A percentile compares a stretch with the other conserved stretches of the same genome.
Conservation (phyloP, 2,329 filamentous ascomycete species). For the Aspergillus clavatus region DNA sequence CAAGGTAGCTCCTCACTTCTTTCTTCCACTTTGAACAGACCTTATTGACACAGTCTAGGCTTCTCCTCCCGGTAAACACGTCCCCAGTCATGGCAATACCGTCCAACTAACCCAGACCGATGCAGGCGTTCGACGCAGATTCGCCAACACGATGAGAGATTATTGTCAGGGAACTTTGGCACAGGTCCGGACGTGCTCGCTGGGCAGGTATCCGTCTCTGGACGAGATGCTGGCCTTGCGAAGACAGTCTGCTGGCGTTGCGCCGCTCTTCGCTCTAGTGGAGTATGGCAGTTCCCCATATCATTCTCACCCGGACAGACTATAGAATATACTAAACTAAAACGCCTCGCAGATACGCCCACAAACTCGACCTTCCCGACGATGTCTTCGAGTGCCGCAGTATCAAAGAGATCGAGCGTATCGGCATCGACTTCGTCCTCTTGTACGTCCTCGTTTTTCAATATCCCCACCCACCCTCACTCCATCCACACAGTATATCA, state of each 20-base stretch:
- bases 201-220: conserved; percentile 9
- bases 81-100: not conserved
- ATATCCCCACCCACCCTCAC: not conserved
- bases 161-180: conserved; percentile 15
- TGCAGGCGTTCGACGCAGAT: conserved; percentile 12
- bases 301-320: not conserved
- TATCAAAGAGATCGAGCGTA: conserved; percentile 17
- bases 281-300: conserved; percentile 12
- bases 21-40: not conserved
- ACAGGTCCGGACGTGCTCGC: conserved; percentile 14
- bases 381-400: conserved; percentile 15
- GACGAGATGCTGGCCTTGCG: conserved; percentile 15
- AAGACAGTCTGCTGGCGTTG: conserved; percentile 16
- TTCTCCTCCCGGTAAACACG: conserved; percentile 9
- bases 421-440: conserved; percentile 17
- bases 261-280: conserved; percentile 19
- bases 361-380: conserved; percentile 16
- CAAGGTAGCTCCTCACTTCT: conserved; percentile 2
- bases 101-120: not conserved
- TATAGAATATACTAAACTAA: too few species aligned
- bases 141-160: conserved; percentile 12
- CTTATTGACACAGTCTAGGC: conserved; percentile 2
- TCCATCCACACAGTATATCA: too few species aligned
- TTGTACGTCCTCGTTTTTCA: conserved; percentile 15
- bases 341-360: conserved; percentile 12